A percentile compares a stretch with the other conserved stretches of the same genome.
Conservation (phyloP, 495 filamentous ascomycete genomes). For the Zalerion maritima region DNA sequence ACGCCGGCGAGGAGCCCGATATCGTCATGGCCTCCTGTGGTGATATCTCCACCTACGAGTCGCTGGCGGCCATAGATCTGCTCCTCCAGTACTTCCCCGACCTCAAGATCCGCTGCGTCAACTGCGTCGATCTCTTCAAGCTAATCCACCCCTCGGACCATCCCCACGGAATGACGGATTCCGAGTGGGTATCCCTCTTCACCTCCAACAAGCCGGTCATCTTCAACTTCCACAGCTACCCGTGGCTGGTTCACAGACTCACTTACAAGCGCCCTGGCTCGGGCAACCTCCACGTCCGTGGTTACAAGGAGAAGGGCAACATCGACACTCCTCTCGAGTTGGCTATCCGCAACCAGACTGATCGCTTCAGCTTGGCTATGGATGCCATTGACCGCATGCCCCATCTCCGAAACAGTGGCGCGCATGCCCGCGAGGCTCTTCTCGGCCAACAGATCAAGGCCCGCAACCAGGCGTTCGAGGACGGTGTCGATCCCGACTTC, state of each 20-base stretch:
- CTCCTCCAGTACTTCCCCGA: conserved; percentile 48
- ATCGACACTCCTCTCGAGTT: conserved; percentile 64
- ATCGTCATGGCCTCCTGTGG: conserved; percentile 57
- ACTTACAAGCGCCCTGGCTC: conserved; percentile 53
- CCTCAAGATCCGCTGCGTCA: conserved; percentile 59
- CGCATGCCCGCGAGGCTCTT: conserved; percentile 43
- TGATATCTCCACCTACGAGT: conserved; percentile 55
- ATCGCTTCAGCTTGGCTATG: conserved; percentile 57
- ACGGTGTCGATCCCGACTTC: conserved; percentile 50
- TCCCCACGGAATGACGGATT: conserved; percentile 49
- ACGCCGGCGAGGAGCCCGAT: conserved; percentile 48
- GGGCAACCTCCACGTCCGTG: conserved; percentile 51
- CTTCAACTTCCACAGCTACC: conserved; percentile 71
- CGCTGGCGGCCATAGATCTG: conserved; percentile 51
- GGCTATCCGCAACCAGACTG: conserved; percentile 55
- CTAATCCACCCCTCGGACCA: conserved; percentile 49
- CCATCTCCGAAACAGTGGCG: conserved; percentile 40
- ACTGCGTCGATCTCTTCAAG: conserved; percentile 63
- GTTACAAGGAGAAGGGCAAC: conserved; percentile 64
- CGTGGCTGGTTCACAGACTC: conserved; percentile 58
- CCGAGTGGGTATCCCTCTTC: conserved; percentile 49
- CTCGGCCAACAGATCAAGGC: conserved; percentile 42
- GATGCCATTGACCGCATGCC: conserved; percentile 53
- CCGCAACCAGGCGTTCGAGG: conserved; percentile 43
- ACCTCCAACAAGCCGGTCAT: conserved; percentile 52